Percentiles rank a stretch among this genome's conserved stretches.
Evolutionary conservation across 768 basidiomycete genomes (phyloP).

Genomic region (Termitomyces eurrhizus): DNA sequence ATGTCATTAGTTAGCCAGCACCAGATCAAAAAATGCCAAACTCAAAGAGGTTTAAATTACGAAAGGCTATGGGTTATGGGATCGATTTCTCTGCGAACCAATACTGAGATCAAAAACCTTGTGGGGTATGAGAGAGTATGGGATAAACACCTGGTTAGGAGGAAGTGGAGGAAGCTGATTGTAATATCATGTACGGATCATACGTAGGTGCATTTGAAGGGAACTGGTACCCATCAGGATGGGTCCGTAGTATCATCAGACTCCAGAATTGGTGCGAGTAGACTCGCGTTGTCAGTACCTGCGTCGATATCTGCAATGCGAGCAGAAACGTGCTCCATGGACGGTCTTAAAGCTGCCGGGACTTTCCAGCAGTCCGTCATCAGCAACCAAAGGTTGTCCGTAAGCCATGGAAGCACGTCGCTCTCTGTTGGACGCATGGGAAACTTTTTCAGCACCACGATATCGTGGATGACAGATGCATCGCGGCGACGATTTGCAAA

Average conservation of each 20-base stretch:
- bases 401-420: constrained; percentile 33
- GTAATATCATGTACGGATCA: no score
- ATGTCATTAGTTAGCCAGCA: no score
- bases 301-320: constrained; percentile 20
- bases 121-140: no score
- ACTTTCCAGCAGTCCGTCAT: constrained; percentile 46
- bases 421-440: constrained; percentile 41
- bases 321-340: constrained; percentile 33
- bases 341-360: constrained; percentile 33
- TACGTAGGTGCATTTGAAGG: not conserved
- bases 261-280: constrained; percentile 6
- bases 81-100: no score
- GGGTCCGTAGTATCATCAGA: constrained; percentile 13
- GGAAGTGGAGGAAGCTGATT: no score
- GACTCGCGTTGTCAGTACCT: not conserved
- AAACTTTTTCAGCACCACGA: constrained; percentile 30
- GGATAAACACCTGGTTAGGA: no score
- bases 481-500: constrained; percentile 49
- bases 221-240: not conserved
- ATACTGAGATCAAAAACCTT: no score
- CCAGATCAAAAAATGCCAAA: no score
- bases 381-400: constrained; percentile 44
- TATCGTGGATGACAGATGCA: constrained; percentile 43
- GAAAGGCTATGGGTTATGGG: no score
- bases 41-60: no score